Percentiles rank a stretch among this genome's conserved stretches.
Evolutionary conservation across 2,329 filamentous ascomycete genomes (phyloP).

Genomic region (Alternaria longipes): DNA sequence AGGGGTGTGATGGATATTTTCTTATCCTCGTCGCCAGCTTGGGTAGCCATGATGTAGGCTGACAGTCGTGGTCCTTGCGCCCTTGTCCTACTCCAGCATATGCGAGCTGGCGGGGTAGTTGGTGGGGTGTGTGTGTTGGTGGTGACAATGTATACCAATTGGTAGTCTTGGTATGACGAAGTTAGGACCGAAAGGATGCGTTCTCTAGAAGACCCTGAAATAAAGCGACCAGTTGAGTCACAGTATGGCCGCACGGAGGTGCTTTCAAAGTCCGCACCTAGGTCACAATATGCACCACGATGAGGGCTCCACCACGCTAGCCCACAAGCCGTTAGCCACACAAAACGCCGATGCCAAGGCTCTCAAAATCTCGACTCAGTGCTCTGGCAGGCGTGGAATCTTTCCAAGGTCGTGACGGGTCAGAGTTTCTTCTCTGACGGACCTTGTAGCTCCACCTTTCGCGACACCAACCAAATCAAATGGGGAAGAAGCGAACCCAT

Average conservation of each 20-base stretch:
- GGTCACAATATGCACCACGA: conserved; percentile 19
- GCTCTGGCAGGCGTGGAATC: conserved; percentile 25
- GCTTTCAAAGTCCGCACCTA: conserved; percentile 25
- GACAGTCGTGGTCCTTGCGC: conserved; percentile 9
- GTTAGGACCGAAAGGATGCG: not conserved
- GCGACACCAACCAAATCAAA: conserved; percentile 46
- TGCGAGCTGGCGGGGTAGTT: conserved; percentile 24
- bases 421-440: conserved; percentile 51
- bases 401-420: conserved; percentile 47
- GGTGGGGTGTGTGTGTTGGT: conserved; percentile 9
- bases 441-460: conserved; percentile 41
- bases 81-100: conserved; percentile 19
- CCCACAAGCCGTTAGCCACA: conserved; percentile 28
- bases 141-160: not conserved
- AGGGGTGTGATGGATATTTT: conserved; percentile 72
- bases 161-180: not conserved
- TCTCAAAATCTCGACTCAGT: conserved; percentile 20
- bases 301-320: conserved; percentile 26
- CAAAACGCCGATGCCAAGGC: conserved; percentile 28
- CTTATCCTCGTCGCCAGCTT: conserved; percentile 30
- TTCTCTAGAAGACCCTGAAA: conserved; percentile 3
- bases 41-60: conserved; percentile 37
- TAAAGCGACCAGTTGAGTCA: conserved; percentile 37
- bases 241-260: conserved; percentile 26
- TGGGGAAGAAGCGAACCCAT: conserved; percentile 55